These are phyloP conservation scores for Colletotrichum graminicola DNA, from an alignment of 2,329 filamentous ascomycete genomes.

Conservation along the genomic window DNA sequence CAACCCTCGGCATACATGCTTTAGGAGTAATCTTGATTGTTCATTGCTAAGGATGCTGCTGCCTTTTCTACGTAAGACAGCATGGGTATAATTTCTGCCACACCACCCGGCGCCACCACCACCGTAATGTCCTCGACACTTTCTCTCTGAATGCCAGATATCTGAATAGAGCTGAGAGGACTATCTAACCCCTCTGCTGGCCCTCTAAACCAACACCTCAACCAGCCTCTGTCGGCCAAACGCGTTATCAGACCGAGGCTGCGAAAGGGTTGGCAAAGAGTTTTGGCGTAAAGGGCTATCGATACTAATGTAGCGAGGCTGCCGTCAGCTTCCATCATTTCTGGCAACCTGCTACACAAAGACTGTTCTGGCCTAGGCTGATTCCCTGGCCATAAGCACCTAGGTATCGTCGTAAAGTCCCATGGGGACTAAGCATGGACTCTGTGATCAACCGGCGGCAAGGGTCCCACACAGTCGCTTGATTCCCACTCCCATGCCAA, in stretches of 20 bases:
- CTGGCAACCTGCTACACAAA: constrained; percentile 30
- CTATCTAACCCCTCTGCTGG: constrained; percentile 64
- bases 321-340: constrained; percentile 16
- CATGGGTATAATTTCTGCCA: constrained; percentile 37
- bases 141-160: constrained; percentile 43
- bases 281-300: constrained; percentile 20
- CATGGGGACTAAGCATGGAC: constrained; percentile 58
- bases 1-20: background rate
- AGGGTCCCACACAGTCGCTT: constrained; percentile 52
- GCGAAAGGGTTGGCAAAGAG: background rate
- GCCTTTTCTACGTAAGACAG: constrained; percentile 29
- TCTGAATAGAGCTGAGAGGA: constrained; percentile 56
- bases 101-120: constrained; percentile 6
- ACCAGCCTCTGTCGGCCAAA: constrained; percentile 24
- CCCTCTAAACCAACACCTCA: constrained; percentile 48
- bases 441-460: constrained; percentile 58
- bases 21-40: background rate
- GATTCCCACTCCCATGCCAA: constrained; percentile 82
- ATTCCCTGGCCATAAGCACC: constrained; percentile 36
- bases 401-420: constrained; percentile 43
- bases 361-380: constrained; percentile 41
- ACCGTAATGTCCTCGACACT: constrained; percentile 11
- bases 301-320: constrained; percentile 30
- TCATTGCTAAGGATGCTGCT: constrained; percentile 21
- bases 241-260: constrained; percentile 7